Evolutionary conservation across 192 early-diverging fungal species (phyloP), one percentile per base, ranked within the genome.

Genomic region (Backusella liffmaniae): DNA sequence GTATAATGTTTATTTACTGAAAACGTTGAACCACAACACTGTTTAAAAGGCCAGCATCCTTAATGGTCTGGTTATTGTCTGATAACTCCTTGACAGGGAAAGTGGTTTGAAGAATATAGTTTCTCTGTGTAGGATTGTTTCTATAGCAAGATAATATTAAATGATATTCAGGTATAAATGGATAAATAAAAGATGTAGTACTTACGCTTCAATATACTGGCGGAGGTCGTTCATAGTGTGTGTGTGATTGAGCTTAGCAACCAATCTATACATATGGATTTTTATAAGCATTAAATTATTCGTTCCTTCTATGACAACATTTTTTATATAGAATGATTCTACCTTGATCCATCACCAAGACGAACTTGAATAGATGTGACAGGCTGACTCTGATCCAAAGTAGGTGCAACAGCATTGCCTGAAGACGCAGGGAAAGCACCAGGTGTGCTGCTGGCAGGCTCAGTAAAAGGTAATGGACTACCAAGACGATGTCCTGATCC

Each of bases 291-390:
- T 35, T 67, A 41, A 67, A 6, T 32, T 3, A 32, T 32, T 32
- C 68, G 5, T 21, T 23, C 16, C 26, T 13, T 10, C 67, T 62
- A 51, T 34, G 32, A 44, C 9, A 41, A 44, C 46, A 4, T 10
- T 37, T 18, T 26, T 66, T 37, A 29, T 41, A 10, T 35, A 10
- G 0, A 32, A 29, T 36, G 26, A 53, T 72, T 34, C 46, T 77
- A 90, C 88, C 88, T 88, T 18, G 94, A 88, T 23, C 98, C 97
- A 76, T 98, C 96, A 5, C 88, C 94, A 67, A 99, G 81, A 41
- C 98, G 89, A 70, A 99, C 89, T 82, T 98, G 97, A n/a, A 99
- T 86, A 35, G 91, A 88, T 5, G 97, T 97, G 7, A 87, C 86
- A 13, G 96, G 98, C 75, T 90, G 90, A 13, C 76, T 83, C 18